These are phyloP conservation scores for Pichia californica DNA, from an alignment of 805 yeast species.

Conservation along the genomic window DNA sequence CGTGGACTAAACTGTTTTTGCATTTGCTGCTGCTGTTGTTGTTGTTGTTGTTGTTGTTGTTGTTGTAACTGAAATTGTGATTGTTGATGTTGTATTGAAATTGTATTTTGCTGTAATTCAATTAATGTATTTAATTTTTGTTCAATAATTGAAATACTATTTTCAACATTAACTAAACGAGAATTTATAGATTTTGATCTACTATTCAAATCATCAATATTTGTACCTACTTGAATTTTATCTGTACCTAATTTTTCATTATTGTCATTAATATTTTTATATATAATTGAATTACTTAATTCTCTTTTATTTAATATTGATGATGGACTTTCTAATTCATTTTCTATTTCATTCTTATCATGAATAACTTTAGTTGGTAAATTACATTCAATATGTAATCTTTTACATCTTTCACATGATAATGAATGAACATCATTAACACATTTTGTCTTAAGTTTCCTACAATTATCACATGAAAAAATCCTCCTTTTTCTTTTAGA, in stretches of 20 bases:
- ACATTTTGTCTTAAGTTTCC: slow-evolving; percentile 54
- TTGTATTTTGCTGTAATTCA: slow-evolving; percentile 1
- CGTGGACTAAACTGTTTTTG: neutral
- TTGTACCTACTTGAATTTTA: too few species aligned
- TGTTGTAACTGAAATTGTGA: neutral
- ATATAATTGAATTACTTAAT: too few species aligned
- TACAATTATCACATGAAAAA: slow-evolving; percentile 44
- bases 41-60: neutral
- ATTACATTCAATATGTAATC: slow-evolving; percentile 43
- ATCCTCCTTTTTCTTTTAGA: slow-evolving; percentile 20
- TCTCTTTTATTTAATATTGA: too few species aligned
- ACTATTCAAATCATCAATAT: too few species aligned
- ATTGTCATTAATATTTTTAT: too few species aligned
- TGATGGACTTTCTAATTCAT: neutral
- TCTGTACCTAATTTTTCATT: neutral
- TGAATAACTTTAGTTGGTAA: slow-evolving; percentile 23
- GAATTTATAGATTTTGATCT: too few species aligned
- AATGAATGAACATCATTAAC: slow-evolving; percentile 38
- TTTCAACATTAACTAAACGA: neutral
- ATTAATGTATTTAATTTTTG: neutral
- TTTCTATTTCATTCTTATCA: neutral
- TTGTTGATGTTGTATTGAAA: neutral
- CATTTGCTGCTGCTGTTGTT: neutral
- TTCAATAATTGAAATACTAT: neutral
- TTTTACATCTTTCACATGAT: slow-evolving; percentile 47